These are phyloP conservation scores for Naegleria gruberi DNA, from an alignment of 208 protist species.

Conservation along the genomic window DNA sequence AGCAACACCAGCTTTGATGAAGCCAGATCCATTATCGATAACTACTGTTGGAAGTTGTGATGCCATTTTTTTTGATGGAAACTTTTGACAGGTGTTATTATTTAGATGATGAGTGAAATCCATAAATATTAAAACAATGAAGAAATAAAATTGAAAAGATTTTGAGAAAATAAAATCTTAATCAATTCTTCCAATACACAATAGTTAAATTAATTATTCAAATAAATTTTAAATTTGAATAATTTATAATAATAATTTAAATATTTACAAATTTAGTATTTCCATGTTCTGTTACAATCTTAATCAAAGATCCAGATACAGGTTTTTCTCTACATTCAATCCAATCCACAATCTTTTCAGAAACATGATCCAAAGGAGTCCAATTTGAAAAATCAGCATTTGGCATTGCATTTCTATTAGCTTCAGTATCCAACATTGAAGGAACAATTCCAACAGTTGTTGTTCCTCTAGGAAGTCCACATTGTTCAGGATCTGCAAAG, in stretches of 20 bases:
- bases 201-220: too few species aligned
- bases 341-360: constrained; percentile 48
- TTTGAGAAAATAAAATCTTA: too few species aligned
- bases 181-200: too few species aligned
- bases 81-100: too few species aligned
- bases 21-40: constrained; percentile 86
- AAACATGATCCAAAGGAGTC: constrained; percentile 47
- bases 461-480: constrained; percentile 41
- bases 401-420: constrained; percentile 57
- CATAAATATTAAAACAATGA: neutral
- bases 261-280: neutral
- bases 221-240: too few species aligned
- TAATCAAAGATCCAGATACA: constrained; percentile 13
- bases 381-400: constrained; percentile 48
- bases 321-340: neutral
- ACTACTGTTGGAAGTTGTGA: constrained; percentile 50
- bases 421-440: constrained; percentile 54
- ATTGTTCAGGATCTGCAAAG: constrained; percentile 42
- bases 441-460: constrained; percentile 60
- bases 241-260: neutral
- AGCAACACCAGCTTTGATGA: constrained; percentile 68
- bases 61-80: neutral
- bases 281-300: constrained; percentile 14
- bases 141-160: too few species aligned
- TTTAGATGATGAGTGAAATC: neutral